Conservation (phyloP, 176 grass and related monocot genomes). For the Carex scoparia region DNA sequence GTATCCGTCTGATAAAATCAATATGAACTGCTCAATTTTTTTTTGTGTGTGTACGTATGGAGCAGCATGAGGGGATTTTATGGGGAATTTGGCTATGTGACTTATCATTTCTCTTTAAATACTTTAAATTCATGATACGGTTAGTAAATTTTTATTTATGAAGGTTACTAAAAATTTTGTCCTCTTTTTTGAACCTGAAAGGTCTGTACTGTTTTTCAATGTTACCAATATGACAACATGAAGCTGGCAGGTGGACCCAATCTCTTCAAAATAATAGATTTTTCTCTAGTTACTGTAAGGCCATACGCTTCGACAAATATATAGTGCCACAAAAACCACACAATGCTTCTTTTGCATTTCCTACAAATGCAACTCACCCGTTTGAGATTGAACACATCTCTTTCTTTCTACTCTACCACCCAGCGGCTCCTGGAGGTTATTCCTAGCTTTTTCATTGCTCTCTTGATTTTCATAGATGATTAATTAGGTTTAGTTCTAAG, state of each 20-base stretch:
- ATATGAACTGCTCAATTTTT: no score
- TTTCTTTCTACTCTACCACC: background rate
- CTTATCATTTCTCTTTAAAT: no score
- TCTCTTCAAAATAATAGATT: background rate
- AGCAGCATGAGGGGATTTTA: no score
- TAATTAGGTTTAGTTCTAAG: background rate
- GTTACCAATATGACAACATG: background rate
- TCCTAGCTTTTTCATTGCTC: background rate
- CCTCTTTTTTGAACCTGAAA: background rate
- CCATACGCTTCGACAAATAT: background rate
- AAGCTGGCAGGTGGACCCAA: background rate
- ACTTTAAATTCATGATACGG: no score
- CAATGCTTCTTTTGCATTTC: background rate
- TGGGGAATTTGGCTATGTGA: no score
- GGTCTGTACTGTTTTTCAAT: background rate
- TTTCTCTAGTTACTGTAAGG: background rate
- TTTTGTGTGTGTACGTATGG: no score
- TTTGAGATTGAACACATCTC: background rate
- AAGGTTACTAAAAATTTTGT: background rate
- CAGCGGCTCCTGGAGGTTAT: background rate
- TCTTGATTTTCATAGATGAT: background rate
- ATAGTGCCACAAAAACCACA: background rate
- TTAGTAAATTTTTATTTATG: background rate
- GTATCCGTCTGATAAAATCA: no score
- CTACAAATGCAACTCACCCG: background rate